phyloP scores from a whole-genome alignment of 73 alveolate species.

The Tetrahymena borealis region DNA sequence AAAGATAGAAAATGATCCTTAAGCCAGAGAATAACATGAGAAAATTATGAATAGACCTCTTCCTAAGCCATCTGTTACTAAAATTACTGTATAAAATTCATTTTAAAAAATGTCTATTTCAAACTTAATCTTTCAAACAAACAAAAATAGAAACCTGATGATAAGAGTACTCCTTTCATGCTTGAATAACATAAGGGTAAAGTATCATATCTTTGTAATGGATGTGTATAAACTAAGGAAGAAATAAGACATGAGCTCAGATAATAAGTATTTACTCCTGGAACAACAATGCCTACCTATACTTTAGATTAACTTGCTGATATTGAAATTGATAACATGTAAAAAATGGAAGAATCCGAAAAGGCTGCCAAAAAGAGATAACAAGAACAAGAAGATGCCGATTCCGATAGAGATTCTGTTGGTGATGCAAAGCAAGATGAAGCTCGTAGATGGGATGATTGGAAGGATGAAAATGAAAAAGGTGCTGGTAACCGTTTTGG shows the following conservation, averaged over 20 bases:
- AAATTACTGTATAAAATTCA: slow-evolving; percentile 24
- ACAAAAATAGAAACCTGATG: slow-evolving; percentile 52
- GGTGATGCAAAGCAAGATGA: slow-evolving; percentile 58
- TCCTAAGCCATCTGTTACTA: slow-evolving; percentile 31
- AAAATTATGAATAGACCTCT: slow-evolving; percentile 13
- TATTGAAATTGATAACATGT: slow-evolving; percentile 36
- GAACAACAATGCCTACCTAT: slow-evolving; percentile 54
- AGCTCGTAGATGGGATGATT: slow-evolving; percentile 73
- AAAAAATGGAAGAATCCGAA: slow-evolving; percentile 57
- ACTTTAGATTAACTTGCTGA: slow-evolving; percentile 65
- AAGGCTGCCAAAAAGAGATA: slow-evolving; percentile 41
- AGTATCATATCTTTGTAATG: slow-evolving; percentile 28
- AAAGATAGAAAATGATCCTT: slow-evolving; percentile 4
- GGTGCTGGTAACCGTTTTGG: slow-evolving; percentile 73
- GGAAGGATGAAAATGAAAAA: slow-evolving; percentile 73
- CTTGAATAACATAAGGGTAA: slow-evolving; percentile 44
- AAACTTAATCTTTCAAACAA: too few relatives aligned
- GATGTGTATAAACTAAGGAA: slow-evolving; percentile 17
- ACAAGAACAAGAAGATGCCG: slow-evolving; percentile 42
- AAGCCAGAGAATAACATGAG: slow-evolving; percentile 11
- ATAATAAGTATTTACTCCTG: slow-evolving; percentile 45
- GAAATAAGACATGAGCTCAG: slow-evolving; percentile 11
- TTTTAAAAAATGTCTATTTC: too few relatives aligned
- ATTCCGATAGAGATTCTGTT: slow-evolving; percentile 59
- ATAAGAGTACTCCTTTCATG: slow-evolving; percentile 40